These are phyloP conservation scores for Chaetoscypha palmicola DNA, from an alignment of 2,329 filamentous ascomycete genomes.

Conservation along the genomic window DNA sequence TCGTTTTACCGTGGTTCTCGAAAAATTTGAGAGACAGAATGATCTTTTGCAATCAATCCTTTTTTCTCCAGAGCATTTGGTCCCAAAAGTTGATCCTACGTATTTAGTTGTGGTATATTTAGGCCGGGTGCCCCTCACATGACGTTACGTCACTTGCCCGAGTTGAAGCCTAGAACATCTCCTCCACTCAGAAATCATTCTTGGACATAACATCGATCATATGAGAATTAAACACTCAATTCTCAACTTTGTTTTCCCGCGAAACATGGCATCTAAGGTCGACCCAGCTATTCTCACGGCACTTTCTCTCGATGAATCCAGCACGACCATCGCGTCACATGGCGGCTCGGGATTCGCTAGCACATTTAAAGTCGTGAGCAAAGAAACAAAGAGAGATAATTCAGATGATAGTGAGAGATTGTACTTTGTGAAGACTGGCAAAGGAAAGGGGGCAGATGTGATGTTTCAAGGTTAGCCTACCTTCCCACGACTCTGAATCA, in stretches of 20 bases:
- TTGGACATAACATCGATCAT: neutral
- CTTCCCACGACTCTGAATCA: too few species aligned
- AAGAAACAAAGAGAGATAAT: too few species aligned
- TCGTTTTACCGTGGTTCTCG: neutral
- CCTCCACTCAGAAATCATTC: neutral
- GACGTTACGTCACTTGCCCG: constrained; percentile 8
- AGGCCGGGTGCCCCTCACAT: constrained; percentile 2
- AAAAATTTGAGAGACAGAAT: too few species aligned
- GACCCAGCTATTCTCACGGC: constrained; percentile 57
- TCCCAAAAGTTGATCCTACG: too few species aligned
- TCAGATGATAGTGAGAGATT: constrained; percentile 19
- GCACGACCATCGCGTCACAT: constrained; percentile 49
- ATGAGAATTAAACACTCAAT: too few species aligned
- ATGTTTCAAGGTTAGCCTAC: constrained; percentile 50
- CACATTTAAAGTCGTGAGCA: constrained; percentile 52
- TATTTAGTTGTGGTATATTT: too few species aligned
- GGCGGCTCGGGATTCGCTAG: constrained; percentile 64
- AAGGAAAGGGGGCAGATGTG: constrained; percentile 48
- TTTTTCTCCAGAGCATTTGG: too few species aligned
- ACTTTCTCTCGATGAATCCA: constrained; percentile 49
- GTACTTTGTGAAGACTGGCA: constrained; percentile 71
- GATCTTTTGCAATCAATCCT: too few species aligned
- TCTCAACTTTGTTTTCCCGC: too few species aligned
- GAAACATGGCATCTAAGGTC: constrained; percentile 40
- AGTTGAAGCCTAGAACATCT: too few species aligned